Percentiles rank a stretch among this genome's conserved stretches.
These are phyloP conservation scores for Tilletiopsis washingtonensis DNA, from an alignment of 1,284 basidiomycete species.

Conservation along the genomic window DNA sequence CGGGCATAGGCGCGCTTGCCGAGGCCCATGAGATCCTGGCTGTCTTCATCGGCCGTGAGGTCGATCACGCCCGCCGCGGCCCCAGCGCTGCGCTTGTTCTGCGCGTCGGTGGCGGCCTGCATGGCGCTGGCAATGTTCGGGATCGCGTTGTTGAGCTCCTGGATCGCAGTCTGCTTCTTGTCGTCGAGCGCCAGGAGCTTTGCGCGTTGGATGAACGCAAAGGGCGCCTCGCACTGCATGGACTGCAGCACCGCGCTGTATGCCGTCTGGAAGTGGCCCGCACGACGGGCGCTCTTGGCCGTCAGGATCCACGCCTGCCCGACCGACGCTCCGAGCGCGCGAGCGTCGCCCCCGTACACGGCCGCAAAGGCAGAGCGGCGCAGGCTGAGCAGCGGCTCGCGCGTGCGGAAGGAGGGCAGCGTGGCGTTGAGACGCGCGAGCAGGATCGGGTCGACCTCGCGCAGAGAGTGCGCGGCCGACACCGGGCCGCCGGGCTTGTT, in stretches of 20 bases:
- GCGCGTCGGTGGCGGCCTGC: not conserved
- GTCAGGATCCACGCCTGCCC: conserved; percentile 83
- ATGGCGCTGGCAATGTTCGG: conserved; percentile 21
- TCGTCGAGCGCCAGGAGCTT: conserved; percentile 75
- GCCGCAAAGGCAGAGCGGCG: conserved; percentile 71
- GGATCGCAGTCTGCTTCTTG: conserved; percentile 75
- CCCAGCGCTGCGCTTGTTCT: not conserved
- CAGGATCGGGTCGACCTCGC: too few relatives aligned
- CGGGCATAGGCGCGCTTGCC: conserved; percentile 47
- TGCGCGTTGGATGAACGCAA: conserved; percentile 83
- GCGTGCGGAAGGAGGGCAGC: conserved; percentile 81
- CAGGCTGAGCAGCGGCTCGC: conserved; percentile 84
- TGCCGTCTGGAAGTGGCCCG: conserved; percentile 89
- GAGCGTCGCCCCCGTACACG: too few relatives aligned
- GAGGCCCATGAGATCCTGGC: not conserved
- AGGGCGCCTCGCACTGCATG: conserved; percentile 64
- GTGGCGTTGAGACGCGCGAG: conserved; percentile 65
- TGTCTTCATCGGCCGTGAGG: not conserved
- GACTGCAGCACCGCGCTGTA: conserved; percentile 94
- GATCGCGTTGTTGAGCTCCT: conserved; percentile 77
- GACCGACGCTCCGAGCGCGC: conserved; percentile 42
- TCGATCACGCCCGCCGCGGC: too few relatives aligned
- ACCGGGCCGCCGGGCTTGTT: conserved; percentile 39
- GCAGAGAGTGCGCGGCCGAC: conserved; percentile 27
- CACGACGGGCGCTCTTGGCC: conserved; percentile 89